Percentiles rank a stretch among this genome's conserved stretches.
phyloP scores from a whole-genome alignment of 495 filamentous ascomycete species.

The Amphirosellinia nigrospora region DNA sequence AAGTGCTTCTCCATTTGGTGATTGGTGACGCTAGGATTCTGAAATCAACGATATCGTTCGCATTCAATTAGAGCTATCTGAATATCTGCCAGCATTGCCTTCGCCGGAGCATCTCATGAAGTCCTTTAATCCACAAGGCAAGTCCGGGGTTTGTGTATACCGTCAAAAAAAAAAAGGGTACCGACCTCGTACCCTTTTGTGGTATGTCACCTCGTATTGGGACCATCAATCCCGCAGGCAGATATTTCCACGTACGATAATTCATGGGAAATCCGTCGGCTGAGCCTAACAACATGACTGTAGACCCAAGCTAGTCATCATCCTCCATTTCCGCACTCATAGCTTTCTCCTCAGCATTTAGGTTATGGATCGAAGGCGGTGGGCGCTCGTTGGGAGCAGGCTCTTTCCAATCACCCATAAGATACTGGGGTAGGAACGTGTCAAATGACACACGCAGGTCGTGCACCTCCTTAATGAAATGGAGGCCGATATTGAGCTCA shows the following conservation, averaged over 20 bases:
- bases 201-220: background rate
- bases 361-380: slow-evolving; percentile 40
- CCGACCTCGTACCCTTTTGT: background rate
- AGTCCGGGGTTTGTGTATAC: background rate
- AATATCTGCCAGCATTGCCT: slow-evolving; percentile 6
- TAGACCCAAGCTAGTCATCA: slow-evolving; percentile 23
- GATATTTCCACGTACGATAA: background rate
- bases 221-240: background rate
- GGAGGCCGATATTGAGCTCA: slow-evolving; percentile 65
- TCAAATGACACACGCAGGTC: slow-evolving; percentile 63
- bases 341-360: slow-evolving; percentile 31
- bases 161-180: background rate
- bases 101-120: background rate
- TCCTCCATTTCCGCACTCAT: slow-evolving; percentile 12
- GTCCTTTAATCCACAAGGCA: background rate
- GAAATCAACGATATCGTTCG: background rate
- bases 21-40: background rate
- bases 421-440: slow-evolving; percentile 71
- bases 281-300: background rate
- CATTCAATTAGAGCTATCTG: background rate
- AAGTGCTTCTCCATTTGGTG: background rate
- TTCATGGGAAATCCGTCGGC: background rate
- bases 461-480: slow-evolving; percentile 65
- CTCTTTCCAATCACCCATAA: slow-evolving; percentile 70
- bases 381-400: slow-evolving; percentile 51